A percentile compares a stretch with the other conserved stretches of the same genome.
Conservation (phyloP, 208 protist genomes). For the Leishmania braziliensis region DNA sequence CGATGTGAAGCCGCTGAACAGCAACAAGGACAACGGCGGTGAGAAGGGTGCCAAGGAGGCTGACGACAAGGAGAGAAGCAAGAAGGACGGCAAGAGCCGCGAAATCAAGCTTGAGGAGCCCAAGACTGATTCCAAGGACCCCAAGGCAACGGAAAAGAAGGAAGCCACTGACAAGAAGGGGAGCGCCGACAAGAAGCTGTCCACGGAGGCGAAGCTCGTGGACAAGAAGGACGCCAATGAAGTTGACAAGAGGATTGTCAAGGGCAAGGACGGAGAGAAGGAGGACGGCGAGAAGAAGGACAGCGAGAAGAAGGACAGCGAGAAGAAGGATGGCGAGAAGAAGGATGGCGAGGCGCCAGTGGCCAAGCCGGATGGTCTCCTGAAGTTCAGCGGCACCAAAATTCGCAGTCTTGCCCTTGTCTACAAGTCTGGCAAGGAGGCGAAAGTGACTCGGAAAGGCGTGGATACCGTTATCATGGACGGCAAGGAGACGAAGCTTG, state of each 20-base stretch:
- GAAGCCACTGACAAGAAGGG: slow-evolving; percentile 20
- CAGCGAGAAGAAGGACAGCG: slow-evolving; percentile 1
- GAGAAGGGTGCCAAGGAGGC: slow-evolving; percentile 11
- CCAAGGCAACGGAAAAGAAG: slow-evolving; percentile 17
- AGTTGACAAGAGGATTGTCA: slow-evolving; percentile 5
- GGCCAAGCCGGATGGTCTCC: slow-evolving; percentile 11
- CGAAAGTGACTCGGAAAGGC: slow-evolving; percentile 51
- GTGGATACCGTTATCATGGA: slow-evolving; percentile 35
- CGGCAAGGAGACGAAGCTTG: slow-evolving; percentile 45
- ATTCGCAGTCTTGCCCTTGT: slow-evolving; percentile 46
- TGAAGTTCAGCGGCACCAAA: slow-evolving; percentile 37
- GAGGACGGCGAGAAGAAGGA: neutral
- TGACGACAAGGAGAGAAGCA: slow-evolving; percentile 7
- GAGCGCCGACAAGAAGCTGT: slow-evolving; percentile 13
- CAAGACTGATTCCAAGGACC: slow-evolving; percentile 23
- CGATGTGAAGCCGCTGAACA: slow-evolving; percentile 50
- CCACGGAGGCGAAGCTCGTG: slow-evolving; percentile 5
- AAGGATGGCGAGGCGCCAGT: slow-evolving; percentile 17
- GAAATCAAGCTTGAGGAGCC: slow-evolving; percentile 12
- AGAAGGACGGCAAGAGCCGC: slow-evolving; percentile 10
- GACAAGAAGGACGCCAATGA: slow-evolving; percentile 18
- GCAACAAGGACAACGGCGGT: slow-evolving; percentile 8
- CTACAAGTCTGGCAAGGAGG: slow-evolving; percentile 36
- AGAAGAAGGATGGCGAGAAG: slow-evolving; percentile 18
- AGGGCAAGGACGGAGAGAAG: neutral